Evolutionary conservation across 179 eudicot species (phyloP).

Genomic region (Gypsophila paniculata): DNA sequence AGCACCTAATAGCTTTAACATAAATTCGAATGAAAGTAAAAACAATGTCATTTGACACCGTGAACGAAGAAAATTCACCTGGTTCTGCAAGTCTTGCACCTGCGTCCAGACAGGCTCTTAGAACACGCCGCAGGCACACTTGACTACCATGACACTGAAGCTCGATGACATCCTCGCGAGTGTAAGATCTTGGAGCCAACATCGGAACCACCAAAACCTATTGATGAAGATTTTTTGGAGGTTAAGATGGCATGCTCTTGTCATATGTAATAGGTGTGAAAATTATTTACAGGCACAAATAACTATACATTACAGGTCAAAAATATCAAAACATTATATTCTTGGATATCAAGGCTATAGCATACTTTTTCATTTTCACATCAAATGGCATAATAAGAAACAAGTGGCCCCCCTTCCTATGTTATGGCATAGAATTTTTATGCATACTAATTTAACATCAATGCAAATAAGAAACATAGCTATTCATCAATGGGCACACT

Average conservation of each 20-base stretch:
- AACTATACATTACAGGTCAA: neutral
- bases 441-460: constrained; percentile 1
- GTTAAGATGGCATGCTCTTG: constrained; percentile 13
- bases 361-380: neutral
- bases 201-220: constrained; percentile 86
- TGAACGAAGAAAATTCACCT: constrained; percentile 39
- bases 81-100: constrained; percentile 98
- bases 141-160: constrained; percentile 98
- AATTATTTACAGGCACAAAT: neutral
- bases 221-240: constrained; percentile 11
- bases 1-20: neutral
- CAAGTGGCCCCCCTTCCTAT: constrained; percentile 1
- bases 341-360: neutral
- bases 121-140: constrained; percentile 80
- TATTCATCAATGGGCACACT: neutral
- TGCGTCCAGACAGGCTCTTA: constrained; percentile 87
- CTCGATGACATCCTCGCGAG: constrained; percentile 94
- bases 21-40: neutral
- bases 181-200: constrained; percentile 96
- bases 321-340: neutral
- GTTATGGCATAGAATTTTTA: neutral
- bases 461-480: neutral
- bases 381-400: neutral
- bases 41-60: neutral
- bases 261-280: neutral